phyloP scores from a whole-genome alignment of 2,329 filamentous ascomycete genomes.

The Parastagonospora nodorum region DNA sequence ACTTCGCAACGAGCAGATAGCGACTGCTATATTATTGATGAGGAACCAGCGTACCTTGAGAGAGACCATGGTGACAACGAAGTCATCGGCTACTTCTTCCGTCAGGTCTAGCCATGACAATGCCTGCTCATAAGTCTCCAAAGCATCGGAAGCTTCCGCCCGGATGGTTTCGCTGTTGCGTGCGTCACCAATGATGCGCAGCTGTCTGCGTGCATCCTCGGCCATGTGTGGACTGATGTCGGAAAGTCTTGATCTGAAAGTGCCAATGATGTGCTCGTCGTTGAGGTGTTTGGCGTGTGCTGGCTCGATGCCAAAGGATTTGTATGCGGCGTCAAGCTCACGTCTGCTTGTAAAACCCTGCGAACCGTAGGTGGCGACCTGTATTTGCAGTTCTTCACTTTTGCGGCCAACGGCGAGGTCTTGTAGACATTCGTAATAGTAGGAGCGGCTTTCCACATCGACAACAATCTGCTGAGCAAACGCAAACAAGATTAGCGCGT shows the following conservation, averaged over 20 bases:
- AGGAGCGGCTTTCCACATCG: conserved; percentile 60
- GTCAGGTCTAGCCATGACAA: conserved; percentile 63
- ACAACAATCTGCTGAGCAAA: conserved; percentile 64
- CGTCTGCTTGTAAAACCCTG: conserved; percentile 62
- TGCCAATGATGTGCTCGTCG: conserved; percentile 66
- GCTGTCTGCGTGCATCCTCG: conserved; percentile 59
- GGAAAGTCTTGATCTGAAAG: conserved; percentile 63
- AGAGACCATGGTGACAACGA: conserved; percentile 61
- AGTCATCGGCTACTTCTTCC: conserved; percentile 58
- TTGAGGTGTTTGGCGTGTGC: conserved; percentile 47
- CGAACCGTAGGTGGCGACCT: conserved; percentile 63
- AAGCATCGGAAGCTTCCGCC: conserved; percentile 61
- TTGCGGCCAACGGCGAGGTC: conserved; percentile 61
- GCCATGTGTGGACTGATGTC: conserved; percentile 61
- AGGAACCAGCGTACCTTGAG: conserved; percentile 54
- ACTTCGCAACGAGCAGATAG: background rate
- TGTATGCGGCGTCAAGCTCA: conserved; percentile 64
- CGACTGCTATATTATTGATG: background rate
- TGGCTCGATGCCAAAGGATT: conserved; percentile 60
- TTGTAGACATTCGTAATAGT: conserved; percentile 70
- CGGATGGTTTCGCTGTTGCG: conserved; percentile 63
- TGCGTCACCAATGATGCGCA: conserved; percentile 65
- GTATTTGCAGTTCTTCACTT: conserved; percentile 62
- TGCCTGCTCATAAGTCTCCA: conserved; percentile 68
- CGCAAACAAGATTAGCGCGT: conserved; percentile 65